Conservation (phyloP, 2,329 filamentous ascomycete species). For the Fusarium sp. region DNA sequence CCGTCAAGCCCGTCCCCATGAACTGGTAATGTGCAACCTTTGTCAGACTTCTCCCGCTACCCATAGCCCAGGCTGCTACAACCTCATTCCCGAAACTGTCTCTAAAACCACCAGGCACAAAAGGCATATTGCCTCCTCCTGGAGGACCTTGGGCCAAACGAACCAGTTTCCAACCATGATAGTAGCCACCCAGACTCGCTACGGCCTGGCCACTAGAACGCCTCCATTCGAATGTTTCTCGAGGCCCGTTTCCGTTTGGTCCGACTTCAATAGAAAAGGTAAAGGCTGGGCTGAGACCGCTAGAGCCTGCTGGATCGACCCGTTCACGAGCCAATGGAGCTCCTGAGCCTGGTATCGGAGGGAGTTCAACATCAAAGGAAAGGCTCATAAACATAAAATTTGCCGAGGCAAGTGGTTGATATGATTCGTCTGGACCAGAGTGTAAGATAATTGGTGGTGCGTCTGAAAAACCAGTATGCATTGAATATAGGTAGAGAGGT, state of each 20-base stretch:
- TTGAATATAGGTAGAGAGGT: conserved; percentile 37
- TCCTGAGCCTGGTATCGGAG: conserved; percentile 30
- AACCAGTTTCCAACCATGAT: conserved; percentile 41
- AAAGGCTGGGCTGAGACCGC: conserved; percentile 20
- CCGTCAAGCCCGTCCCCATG: conserved; percentile 38
- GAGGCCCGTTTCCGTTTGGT: conserved; percentile 16
- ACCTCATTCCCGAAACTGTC: conserved; percentile 38
- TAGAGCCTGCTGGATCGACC: conserved; percentile 9
- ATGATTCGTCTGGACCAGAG: conserved; percentile 33
- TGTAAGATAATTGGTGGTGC: conserved; percentile 37
- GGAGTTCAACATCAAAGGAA: conserved; percentile 36
- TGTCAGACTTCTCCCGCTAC: conserved; percentile 19
- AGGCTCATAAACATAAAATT: conserved; percentile 23
- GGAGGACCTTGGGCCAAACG: conserved; percentile 26
- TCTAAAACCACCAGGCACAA: conserved; percentile 23
- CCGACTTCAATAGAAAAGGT: conserved; percentile 38
- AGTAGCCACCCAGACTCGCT: conserved; percentile 21
- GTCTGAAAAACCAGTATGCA: conserved; percentile 22
- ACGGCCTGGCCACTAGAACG: conserved; percentile 33
- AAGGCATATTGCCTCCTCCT: conserved; percentile 15
- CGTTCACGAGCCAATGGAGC: conserved; percentile 20
- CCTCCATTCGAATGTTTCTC: conserved; percentile 43
- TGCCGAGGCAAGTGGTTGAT: conserved; percentile 35
- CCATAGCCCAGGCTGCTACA: conserved; percentile 39
- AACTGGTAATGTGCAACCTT: conserved; percentile 40